A percentile compares a stretch with the other conserved stretches of the same genome.
These are phyloP conservation scores for Scheffersomyces titani DNA, from an alignment of 1,139 yeast species.

Conservation along the genomic window DNA sequence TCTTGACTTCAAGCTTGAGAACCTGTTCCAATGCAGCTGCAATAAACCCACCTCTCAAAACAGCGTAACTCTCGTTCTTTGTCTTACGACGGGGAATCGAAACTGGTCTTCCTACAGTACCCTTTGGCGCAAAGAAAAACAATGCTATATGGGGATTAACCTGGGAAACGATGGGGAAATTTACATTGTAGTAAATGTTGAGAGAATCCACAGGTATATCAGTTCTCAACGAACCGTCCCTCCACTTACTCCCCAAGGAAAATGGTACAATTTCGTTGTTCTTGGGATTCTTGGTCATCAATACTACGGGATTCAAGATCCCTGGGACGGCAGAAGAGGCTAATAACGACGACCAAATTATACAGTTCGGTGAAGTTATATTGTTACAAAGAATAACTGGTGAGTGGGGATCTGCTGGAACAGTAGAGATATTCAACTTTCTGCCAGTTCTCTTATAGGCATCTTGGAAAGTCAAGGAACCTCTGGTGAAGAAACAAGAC, in stretches of 20 bases:
- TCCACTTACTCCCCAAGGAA: constrained; percentile 74
- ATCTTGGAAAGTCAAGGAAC: constrained; percentile 72
- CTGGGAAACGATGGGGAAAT: constrained; percentile 75
- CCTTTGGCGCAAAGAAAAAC: constrained; percentile 77
- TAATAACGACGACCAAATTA: constrained; percentile 76
- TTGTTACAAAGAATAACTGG: constrained; percentile 79
- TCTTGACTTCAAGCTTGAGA: constrained; percentile 68
- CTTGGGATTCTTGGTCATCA: constrained; percentile 66
- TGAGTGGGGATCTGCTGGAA: constrained; percentile 81
- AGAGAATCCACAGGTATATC: constrained; percentile 71
- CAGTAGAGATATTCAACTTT: constrained; percentile 70
- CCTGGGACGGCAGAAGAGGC: constrained; percentile 88
- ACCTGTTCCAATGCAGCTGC: constrained; percentile 73
- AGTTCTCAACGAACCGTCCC: constrained; percentile 72
- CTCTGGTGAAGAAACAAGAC: constrained; percentile 67
- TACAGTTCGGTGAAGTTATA: constrained; percentile 77
- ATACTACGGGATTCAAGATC: constrained; percentile 75
- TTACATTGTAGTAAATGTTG: constrained; percentile 77
- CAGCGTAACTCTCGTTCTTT: constrained; percentile 35
- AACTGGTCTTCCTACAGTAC: constrained; percentile 80
- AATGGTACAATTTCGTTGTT: constrained; percentile 57
- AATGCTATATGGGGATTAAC: constrained; percentile 81
- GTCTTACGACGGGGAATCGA: constrained; percentile 54
- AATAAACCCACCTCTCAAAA: constrained; percentile 74
- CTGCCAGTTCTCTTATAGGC: constrained; percentile 70